Evolutionary conservation across 1,139 yeast genomes (phyloP).

Genomic region (Debaryomyces subglobosus): DNA sequence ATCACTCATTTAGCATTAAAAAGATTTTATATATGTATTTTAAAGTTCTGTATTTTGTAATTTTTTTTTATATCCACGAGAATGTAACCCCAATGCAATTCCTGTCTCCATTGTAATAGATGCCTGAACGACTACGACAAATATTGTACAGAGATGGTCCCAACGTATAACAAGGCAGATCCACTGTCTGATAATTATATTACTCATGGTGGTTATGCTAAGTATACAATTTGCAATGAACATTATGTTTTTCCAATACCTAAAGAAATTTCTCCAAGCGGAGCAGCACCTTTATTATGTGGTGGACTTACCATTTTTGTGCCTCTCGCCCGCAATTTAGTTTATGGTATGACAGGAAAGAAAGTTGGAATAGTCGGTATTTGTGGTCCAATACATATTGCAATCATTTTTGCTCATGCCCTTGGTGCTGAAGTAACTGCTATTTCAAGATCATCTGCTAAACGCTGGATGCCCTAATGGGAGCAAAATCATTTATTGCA

Average conservation of each 20-base stretch:
- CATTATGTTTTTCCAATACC: constrained; percentile 60
- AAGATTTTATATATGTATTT: too few relatives aligned
- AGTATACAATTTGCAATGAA: constrained; percentile 57
- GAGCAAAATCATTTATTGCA: constrained; percentile 43
- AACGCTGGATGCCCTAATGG: constrained; percentile 42
- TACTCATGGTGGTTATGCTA: constrained; percentile 66
- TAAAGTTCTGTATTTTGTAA: too few relatives aligned
- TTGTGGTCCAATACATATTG: constrained; percentile 51
- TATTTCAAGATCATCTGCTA: constrained; percentile 39
- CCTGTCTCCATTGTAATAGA: constrained; percentile 39
- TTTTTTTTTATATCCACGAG: too few relatives aligned
- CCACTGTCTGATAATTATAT: constrained; percentile 34
- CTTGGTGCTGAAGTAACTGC: constrained; percentile 46
- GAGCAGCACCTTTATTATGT: constrained; percentile 68
- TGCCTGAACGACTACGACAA: constrained; percentile 52
- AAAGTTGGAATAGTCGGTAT: constrained; percentile 53
- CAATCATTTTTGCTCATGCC: constrained; percentile 43
- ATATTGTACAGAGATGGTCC: constrained; percentile 46
- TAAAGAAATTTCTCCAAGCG: constrained; percentile 44
- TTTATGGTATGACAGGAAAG: constrained; percentile 32
- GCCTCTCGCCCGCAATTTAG: constrained; percentile 48
- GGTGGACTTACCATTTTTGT: constrained; percentile 67
- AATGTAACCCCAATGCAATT: constrained; percentile 46
- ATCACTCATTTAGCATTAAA: too few relatives aligned
- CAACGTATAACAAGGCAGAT: constrained; percentile 49